Conservation (phyloP, 768 basidiomycete genomes). For the Rhizopogon rudus region DNA sequence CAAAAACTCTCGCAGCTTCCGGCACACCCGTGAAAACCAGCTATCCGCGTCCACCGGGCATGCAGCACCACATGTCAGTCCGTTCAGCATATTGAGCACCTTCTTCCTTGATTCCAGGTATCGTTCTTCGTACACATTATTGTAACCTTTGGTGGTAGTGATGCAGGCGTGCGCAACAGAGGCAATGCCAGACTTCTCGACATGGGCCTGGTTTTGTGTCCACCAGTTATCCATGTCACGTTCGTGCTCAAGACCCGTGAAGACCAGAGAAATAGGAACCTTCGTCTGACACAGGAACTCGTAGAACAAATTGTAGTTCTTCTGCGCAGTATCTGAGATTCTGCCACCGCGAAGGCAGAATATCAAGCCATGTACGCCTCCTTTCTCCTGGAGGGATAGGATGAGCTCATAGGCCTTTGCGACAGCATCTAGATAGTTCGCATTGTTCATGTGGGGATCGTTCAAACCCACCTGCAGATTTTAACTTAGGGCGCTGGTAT, state of each 20-base stretch:
- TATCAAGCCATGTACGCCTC: conserved; percentile 37
- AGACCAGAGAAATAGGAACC: conserved; percentile 26
- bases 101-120: conserved; percentile 17
- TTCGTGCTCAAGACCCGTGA: conserved; percentile 32
- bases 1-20: neutral
- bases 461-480: conserved; percentile 16
- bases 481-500: neutral
- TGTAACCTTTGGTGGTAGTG: conserved; percentile 12
- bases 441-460: conserved; percentile 21
- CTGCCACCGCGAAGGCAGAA: conserved; percentile 25
- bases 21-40: neutral
- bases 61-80: neutral
- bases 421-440: conserved; percentile 19
- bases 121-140: neutral
- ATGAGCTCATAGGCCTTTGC: conserved; percentile 29
- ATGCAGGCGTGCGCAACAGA: conserved; percentile 28
- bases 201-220: conserved; percentile 18
- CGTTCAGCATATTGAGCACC: conserved; percentile 16
- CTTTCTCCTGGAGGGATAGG: conserved; percentile 22
- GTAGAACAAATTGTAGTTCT: conserved; percentile 27
- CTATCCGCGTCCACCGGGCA: neutral
- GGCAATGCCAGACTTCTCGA: conserved; percentile 16
- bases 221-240: conserved; percentile 32
- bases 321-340: conserved; percentile 21
- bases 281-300: conserved; percentile 28